These are phyloP conservation scores for Sporothrix brunneoviolacea DNA, from an alignment of 2,329 filamentous ascomycete genomes.

Conservation along the genomic window DNA sequence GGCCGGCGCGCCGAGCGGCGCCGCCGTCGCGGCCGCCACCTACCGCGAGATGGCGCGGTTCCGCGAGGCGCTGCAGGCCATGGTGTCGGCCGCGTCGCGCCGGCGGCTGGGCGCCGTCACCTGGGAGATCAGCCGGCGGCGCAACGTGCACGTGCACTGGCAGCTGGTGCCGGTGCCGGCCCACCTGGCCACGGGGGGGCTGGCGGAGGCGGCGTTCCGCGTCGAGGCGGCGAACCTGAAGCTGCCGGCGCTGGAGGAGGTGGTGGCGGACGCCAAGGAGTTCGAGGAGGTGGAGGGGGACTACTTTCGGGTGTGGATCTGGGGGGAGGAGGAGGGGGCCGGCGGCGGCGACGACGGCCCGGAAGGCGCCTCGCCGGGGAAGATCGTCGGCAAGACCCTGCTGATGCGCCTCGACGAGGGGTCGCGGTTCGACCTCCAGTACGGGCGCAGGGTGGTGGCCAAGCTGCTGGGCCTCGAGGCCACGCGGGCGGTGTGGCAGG, in stretches of 20 bases:
- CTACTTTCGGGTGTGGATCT: slow-evolving; percentile 80
- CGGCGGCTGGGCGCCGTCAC: slow-evolving; percentile 72
- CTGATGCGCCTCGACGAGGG: slow-evolving; percentile 66
- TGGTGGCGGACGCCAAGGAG: slow-evolving; percentile 40
- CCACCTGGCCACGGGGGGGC: slow-evolving; percentile 59
- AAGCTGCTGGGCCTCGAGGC: slow-evolving; percentile 74
- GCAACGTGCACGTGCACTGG: slow-evolving; percentile 87
- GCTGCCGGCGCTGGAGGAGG: slow-evolving; percentile 43
- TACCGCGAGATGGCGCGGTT: slow-evolving; percentile 80
- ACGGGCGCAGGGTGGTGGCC: slow-evolving; percentile 78
- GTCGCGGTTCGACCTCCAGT: slow-evolving; percentile 82
- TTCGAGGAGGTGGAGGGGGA: slow-evolving; percentile 49
- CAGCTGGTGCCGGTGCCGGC: slow-evolving; percentile 76
- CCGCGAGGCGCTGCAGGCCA: slow-evolving; percentile 66
- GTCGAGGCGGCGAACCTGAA: slow-evolving; percentile 74
- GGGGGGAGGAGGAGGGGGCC: slow-evolving; percentile 40
- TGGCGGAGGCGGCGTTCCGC: slow-evolving; percentile 83
- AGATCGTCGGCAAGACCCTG: slow-evolving; percentile 60
- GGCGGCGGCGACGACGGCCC: slow-evolving; percentile 25
- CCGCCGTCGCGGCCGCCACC: slow-evolving; percentile 52
- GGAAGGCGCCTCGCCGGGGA: slow-evolving; percentile 15
- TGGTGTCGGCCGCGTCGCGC: slow-evolving; percentile 55
- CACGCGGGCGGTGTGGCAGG: slow-evolving; percentile 72
- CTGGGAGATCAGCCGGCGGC: slow-evolving; percentile 80
- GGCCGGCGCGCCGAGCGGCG: slow-evolving; percentile 41